Conservation (phyloP, 306 rosid species). For the Acacia confusa region DNA sequence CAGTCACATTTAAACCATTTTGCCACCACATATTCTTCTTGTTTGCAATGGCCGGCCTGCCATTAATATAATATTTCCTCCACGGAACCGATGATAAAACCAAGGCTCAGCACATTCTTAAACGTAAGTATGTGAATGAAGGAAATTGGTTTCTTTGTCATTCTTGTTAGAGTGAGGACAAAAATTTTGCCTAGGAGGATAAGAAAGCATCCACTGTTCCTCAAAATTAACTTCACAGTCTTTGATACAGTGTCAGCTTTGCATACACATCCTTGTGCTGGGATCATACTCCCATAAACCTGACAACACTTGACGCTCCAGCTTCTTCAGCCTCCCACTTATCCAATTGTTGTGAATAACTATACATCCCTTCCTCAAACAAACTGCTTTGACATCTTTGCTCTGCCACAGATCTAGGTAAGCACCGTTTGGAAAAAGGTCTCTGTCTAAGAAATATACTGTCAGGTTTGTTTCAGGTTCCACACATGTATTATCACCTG, state of each 20-base stretch:
- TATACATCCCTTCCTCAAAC: constrained; percentile 63
- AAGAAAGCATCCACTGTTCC: constrained; percentile 38
- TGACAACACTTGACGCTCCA: constrained; percentile 76
- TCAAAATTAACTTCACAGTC: constrained; percentile 36
- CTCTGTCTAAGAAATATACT: constrained; percentile 76
- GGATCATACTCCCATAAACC: constrained; percentile 88
- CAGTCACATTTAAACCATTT: constrained; percentile 21
- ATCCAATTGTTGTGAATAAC: constrained; percentile 92
- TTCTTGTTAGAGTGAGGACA: constrained; percentile 37
- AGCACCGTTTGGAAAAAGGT: constrained; percentile 90
- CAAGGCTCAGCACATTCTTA: constrained; percentile 40
- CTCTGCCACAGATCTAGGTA: constrained; percentile 68
- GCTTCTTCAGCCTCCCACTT: constrained; percentile 83
- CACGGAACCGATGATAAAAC: constrained; percentile 36
- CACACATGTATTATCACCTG: constrained; percentile 53
- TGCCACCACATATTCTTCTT: constrained; percentile 12
- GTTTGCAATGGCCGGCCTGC: constrained; percentile 52
- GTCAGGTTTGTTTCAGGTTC: constrained; percentile 87
- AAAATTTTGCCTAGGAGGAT: constrained; percentile 30
- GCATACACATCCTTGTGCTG: constrained; percentile 75
- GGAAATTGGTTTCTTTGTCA: constrained; percentile 12
- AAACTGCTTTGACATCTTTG: constrained; percentile 54
- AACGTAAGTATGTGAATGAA: constrained; percentile 30
- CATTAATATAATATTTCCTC: constrained; percentile 25
- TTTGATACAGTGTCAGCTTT: constrained; percentile 35